These are phyloP conservation scores for Barnettozyma sucrosica DNA, from an alignment of 805 yeast genomes.

Conservation along the genomic window DNA sequence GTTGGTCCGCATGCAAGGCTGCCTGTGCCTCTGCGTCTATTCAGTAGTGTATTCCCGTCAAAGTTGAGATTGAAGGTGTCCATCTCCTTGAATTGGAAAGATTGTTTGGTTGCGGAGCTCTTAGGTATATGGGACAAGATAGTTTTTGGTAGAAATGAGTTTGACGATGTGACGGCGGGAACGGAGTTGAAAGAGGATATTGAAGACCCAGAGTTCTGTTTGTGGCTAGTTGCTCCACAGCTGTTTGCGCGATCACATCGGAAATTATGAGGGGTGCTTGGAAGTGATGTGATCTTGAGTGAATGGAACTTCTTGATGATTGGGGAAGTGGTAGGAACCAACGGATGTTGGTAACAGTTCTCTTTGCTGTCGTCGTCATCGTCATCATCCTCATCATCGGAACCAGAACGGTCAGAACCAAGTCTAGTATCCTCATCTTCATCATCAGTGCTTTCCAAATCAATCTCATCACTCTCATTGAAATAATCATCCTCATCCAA, in stretches of 20 bases:
- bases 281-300: conserved; percentile 7
- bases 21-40: conserved; percentile 22
- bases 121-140: not conserved
- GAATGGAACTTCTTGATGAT: conserved; percentile 17
- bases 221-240: not conserved
- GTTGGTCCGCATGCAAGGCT: conserved; percentile 15
- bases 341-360: conserved; percentile 10
- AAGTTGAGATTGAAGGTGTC: conserved; percentile 22
- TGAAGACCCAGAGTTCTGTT: conserved; percentile 1
- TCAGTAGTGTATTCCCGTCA: conserved; percentile 24
- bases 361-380: conserved; percentile 6
- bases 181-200: not conserved
- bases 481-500: conserved; percentile 25
- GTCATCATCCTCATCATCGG: conserved; percentile 1
- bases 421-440: conserved; percentile 12
- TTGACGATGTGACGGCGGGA: not conserved
- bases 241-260: not conserved
- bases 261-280: conserved; percentile 19
- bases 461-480: conserved; percentile 23
- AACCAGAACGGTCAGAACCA: conserved; percentile 7
- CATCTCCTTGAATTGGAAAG: conserved; percentile 14
- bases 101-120: not conserved
- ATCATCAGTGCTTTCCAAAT: not conserved
- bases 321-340: conserved; percentile 15
- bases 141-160: not conserved